A percentile compares a stretch with the other conserved stretches of the same genome.
Conservation (phyloP, 2,329 filamentous ascomycete genomes). For the Penicillium sp. region DNA sequence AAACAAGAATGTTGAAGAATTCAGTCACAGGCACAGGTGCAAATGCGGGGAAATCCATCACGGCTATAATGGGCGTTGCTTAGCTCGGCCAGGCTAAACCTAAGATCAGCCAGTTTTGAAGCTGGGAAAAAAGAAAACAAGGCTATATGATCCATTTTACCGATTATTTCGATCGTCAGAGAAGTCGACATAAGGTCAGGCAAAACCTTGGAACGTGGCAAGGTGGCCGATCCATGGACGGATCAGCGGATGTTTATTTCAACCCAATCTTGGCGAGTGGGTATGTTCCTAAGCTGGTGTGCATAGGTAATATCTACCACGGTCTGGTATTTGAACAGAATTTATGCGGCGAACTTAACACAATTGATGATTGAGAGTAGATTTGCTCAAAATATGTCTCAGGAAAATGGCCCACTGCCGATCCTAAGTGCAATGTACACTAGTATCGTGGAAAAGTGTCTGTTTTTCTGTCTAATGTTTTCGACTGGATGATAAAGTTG, state of each 20-base stretch:
- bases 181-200: neutral
- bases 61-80: neutral
- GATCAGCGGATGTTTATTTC: neutral
- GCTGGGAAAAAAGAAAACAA: neutral
- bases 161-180: neutral
- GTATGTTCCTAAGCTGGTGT: neutral
- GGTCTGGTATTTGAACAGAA: neutral
- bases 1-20: neutral
- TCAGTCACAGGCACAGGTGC: neutral
- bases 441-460: too few relatives aligned
- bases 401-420: neutral
- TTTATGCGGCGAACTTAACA: neutral
- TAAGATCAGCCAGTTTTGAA: neutral
- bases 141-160: neutral
- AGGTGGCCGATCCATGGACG: neutral
- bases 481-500: neutral
- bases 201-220: neutral
- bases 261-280: neutral
- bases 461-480: neutral
- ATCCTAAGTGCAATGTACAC: neutral
- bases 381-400: neutral
- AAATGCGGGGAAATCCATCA: slow-evolving; percentile 6
- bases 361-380: neutral
- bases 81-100: neutral
- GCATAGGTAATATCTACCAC: neutral